Base-by-base conservation (phyloP, 768 basidiomycete genomes). In the Strobilomyces dryophilus region DNA sequence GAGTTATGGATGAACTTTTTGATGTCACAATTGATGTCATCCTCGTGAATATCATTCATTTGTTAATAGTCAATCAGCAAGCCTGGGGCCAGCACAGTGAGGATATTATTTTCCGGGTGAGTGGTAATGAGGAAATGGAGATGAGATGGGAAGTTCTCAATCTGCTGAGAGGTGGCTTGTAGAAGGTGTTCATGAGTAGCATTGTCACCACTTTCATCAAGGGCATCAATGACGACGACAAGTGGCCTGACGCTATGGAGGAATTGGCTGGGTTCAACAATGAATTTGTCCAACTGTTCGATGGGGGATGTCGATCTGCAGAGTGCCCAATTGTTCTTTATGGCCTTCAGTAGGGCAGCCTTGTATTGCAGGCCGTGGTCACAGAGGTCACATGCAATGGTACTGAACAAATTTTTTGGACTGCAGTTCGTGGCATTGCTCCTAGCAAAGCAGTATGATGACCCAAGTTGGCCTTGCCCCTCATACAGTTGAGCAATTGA, bases 191-290 rank as follows among this genome's bases (percentile, higher is more conserved):
- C 24, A 11, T 57, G 61, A 41, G 17, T 8, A 7, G 24, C 37
- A 14, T 18, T 14, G 14, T 60, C 42, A 10, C 55, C 58, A 27
- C 60, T 59, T 27, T 59, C 56, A 37, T 66, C 64, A 12, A 70
- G 52, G 8, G 52, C 67, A 39, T 72, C 71, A 15, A 71, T 60
- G 35, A 72, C 58, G 26, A 69, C 49, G 12, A 70, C 37, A 2
- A 69, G 45, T 8, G 69, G 67, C 3, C 62, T 60, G 35, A 60
- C 24, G 18, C 52, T 40, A 8, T 54, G 53, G 17, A 66, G 21
- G 8, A 45, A n/a, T 21, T 35, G 9, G 8, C 57, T 54, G 8
- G 68, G n/a, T n/a, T n/a, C n/a, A n/a, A n/a, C n/a, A n/a, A n/a
- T n/a, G n/a, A n/a, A n/a, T n/a, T n/a, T n/a, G 63, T 53, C 48